Conservation (phyloP, 2,329 filamentous ascomycete species). For the Tolypocladium inflatum region DNA sequence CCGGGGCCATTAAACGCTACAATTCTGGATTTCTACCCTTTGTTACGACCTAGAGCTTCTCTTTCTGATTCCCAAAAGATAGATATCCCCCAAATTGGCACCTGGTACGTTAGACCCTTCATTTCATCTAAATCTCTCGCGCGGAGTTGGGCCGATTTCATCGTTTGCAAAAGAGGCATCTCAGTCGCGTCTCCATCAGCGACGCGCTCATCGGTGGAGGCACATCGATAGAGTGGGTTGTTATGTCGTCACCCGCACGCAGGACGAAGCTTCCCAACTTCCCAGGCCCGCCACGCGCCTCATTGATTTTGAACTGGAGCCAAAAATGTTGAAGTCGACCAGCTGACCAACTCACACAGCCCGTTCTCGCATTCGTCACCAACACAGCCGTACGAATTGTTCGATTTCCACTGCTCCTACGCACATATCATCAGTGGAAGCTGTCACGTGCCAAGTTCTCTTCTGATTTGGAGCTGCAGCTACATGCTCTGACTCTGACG, state of each 20-base stretch:
- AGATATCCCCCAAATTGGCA: conserved; percentile 17
- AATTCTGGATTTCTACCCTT: conserved; percentile 1
- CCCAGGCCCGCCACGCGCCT: neutral
- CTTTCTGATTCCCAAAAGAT: conserved; percentile 10
- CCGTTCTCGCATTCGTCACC: neutral
- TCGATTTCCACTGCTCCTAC: neutral
- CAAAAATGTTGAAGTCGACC: neutral
- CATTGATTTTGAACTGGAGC: neutral
- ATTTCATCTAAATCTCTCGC: neutral
- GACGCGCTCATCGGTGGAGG: neutral
- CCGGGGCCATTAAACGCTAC: neutral
- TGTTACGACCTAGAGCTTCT: conserved; percentile 18
- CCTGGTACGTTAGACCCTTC: conserved; percentile 4
- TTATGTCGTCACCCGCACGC: neutral
- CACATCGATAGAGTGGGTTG: too few relatives aligned
- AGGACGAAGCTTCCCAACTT: neutral
- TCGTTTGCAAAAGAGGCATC: neutral
- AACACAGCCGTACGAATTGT: neutral
- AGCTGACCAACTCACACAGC: neutral
- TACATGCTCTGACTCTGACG: neutral
- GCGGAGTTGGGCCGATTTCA: neutral
- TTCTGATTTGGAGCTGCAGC: neutral
- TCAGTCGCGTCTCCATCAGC: neutral
- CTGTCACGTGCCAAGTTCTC: neutral
- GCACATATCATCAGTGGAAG: neutral